Percentiles rank a stretch among this genome's conserved stretches.
Evolutionary conservation across 129 eudicot genomes (phyloP).

Genomic region (Flaveria trinervia): DNA sequence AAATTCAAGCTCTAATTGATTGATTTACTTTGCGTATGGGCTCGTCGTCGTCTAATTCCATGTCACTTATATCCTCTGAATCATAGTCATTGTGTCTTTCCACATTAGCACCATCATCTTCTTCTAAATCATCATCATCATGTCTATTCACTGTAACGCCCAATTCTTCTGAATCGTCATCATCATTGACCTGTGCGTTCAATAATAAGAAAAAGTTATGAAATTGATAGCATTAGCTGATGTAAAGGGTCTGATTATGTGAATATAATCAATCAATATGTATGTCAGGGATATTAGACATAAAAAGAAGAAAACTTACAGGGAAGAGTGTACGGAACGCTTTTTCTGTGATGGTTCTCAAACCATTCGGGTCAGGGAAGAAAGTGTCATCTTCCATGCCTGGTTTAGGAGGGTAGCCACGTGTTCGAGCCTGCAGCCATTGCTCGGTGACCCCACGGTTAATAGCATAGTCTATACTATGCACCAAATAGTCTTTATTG

Average conservation of each 20-base stretch:
- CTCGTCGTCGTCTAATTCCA: slow-evolving; percentile 27
- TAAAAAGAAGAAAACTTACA: slow-evolving; percentile 26
- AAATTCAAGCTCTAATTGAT: slow-evolving; percentile 15
- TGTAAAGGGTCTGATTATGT: not conserved
- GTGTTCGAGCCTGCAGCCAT: slow-evolving; percentile 66
- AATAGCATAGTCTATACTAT: slow-evolving; percentile 66
- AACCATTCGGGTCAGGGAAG: slow-evolving; percentile 59
- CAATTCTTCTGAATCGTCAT: slow-evolving; percentile 30
- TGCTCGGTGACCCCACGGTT: slow-evolving; percentile 80
- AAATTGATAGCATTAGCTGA: not conserved
- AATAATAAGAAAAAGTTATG: not conserved
- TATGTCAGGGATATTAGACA: not conserved
- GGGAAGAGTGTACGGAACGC: slow-evolving; percentile 53
- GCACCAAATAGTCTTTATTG: slow-evolving; percentile 69
- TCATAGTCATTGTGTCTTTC: slow-evolving; percentile 32
- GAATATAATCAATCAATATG: not conserved
- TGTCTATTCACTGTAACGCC: slow-evolving; percentile 12
- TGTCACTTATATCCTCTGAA: slow-evolving; percentile 36
- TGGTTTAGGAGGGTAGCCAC: slow-evolving; percentile 75
- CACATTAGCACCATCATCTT: slow-evolving; percentile 29
- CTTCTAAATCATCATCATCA: slow-evolving; percentile 30
- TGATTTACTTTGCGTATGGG: slow-evolving; percentile 26
- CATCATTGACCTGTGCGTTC: slow-evolving; percentile 16
- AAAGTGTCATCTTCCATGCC: slow-evolving; percentile 57
- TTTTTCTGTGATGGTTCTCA: slow-evolving; percentile 56